Percentiles rank a stretch among this genome's conserved stretches.
Evolutionary conservation across 75 land plant genomes (phyloP).

Genomic region (Chamaecyparis obtusa): DNA sequence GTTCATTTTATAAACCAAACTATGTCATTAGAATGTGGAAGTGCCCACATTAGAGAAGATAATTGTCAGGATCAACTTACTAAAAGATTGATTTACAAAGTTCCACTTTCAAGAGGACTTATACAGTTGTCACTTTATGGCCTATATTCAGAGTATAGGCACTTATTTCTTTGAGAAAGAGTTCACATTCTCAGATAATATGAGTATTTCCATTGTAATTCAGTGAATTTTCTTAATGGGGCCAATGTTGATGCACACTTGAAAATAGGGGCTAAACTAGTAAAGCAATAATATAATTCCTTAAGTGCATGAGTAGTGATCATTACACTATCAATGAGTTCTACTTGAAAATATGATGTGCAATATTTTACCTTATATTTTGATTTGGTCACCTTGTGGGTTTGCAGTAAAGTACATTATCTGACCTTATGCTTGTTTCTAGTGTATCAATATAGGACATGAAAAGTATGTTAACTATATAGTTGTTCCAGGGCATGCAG

Average conservation of each 20-base stretch:
- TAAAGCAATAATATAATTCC: background rate
- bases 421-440: background rate
- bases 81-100: background rate
- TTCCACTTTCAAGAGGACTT: background rate
- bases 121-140: background rate
- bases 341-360: background rate
- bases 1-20: background rate
- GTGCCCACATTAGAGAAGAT: background rate
- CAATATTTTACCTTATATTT: background rate
- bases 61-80: background rate
- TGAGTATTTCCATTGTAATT: background rate
- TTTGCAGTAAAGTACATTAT: background rate
- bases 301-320: background rate
- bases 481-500: background rate
- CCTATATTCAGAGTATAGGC: background rate
- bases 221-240: background rate
- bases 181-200: background rate
- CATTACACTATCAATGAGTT: background rate
- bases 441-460: background rate
- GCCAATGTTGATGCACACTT: background rate
- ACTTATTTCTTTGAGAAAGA: background rate
- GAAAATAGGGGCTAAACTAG: background rate
- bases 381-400: background rate
- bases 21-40: background rate
- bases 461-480: background rate